A percentile compares a stretch with the other conserved stretches of the same genome.
Evolutionary conservation across 768 basidiomycete species (phyloP).

Genomic region (Mycena vulgaris): DNA sequence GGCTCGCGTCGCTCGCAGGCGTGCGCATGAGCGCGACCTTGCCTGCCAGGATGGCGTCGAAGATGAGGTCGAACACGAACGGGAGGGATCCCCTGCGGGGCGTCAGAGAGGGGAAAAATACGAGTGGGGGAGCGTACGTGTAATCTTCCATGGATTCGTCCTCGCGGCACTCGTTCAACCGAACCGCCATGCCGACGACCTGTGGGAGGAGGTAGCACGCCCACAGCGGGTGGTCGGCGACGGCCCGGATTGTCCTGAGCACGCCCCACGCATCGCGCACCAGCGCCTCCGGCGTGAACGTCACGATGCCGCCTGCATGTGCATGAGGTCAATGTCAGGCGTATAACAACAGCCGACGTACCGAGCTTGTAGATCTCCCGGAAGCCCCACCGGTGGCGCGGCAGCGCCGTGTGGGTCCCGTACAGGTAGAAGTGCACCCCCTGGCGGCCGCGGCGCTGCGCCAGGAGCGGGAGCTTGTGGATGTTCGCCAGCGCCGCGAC

Average conservation of each 20-base stretch:
- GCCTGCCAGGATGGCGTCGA: slow-evolving; percentile 7
- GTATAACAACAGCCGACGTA: neutral
- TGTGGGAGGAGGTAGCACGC: slow-evolving; percentile 22
- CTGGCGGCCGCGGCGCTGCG: slow-evolving; percentile 12
- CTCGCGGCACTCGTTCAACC: slow-evolving; percentile 4
- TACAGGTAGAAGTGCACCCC: slow-evolving; percentile 20
- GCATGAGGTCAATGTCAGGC: too few relatives aligned
- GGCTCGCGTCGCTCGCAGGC: neutral
- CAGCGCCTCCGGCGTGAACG: slow-evolving; percentile 30
- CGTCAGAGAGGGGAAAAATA: neutral
- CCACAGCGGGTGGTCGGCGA: slow-evolving; percentile 31
- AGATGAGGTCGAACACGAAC: neutral
- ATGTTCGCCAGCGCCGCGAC: slow-evolving; percentile 16
- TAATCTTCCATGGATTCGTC: neutral
- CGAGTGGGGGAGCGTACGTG: neutral
- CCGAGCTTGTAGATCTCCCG: slow-evolving; percentile 18
- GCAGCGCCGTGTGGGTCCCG: slow-evolving; percentile 13
- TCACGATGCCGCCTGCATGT: slow-evolving; percentile 24
- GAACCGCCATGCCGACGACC: slow-evolving; percentile 21
- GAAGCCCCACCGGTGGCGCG: slow-evolving; percentile 15
- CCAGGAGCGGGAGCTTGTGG: slow-evolving; percentile 15
- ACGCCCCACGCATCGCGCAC: slow-evolving; percentile 24
- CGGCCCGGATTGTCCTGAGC: neutral
- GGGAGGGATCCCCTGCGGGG: neutral
- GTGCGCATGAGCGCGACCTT: slow-evolving; percentile 6